These are phyloP conservation scores for Beauveria sp. DNA, from an alignment of 2,329 filamentous ascomycete species.

Conservation along the genomic window DNA sequence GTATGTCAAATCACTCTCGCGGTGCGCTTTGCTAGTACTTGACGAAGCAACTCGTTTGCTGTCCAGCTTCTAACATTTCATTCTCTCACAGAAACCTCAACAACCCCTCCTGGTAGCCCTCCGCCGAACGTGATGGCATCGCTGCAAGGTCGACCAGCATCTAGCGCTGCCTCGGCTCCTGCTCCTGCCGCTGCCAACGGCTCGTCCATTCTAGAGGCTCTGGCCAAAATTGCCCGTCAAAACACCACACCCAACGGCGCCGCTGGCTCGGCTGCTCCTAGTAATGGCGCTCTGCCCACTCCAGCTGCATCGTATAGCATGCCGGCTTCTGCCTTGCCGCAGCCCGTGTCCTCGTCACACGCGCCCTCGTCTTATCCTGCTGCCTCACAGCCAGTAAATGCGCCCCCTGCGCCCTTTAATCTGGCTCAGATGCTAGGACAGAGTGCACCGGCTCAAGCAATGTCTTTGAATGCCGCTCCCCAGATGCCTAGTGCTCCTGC, in stretches of 20 bases:
- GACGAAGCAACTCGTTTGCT: background rate
- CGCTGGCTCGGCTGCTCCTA: conserved; percentile 39
- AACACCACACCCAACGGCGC: conserved; percentile 29
- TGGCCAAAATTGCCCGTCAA: conserved; percentile 74
- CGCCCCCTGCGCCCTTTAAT: conserved; percentile 37
- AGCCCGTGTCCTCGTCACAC: conserved; percentile 25
- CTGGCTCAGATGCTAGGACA: conserved; percentile 29
- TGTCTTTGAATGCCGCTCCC: conserved; percentile 20
- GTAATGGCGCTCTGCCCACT: conserved; percentile 28
- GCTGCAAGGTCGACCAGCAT: conserved; percentile 19
- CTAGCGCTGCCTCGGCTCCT: conserved; percentile 17
- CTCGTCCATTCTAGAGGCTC: conserved; percentile 65
- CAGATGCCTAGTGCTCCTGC: conserved; percentile 28
- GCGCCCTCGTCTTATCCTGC: conserved; percentile 31
- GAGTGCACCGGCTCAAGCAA: conserved; percentile 24
- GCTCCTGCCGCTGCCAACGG: conserved; percentile 35
- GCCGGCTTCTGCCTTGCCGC: conserved; percentile 25
- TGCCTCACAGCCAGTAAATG: conserved; percentile 52
- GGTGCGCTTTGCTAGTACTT: background rate
- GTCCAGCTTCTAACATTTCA: conserved; percentile 29
- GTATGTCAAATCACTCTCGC: conserved; percentile 31
- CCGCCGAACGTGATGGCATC: conserved; percentile 38
- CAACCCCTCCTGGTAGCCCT: conserved; percentile 61
- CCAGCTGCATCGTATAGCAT: conserved; percentile 38
- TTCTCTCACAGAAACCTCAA: conserved; percentile 52